A percentile compares a stretch with the other conserved stretches of the same genome.
phyloP scores from a whole-genome alignment of 768 basidiomycete species.

The Termitomyces bulborhizus region DNA sequence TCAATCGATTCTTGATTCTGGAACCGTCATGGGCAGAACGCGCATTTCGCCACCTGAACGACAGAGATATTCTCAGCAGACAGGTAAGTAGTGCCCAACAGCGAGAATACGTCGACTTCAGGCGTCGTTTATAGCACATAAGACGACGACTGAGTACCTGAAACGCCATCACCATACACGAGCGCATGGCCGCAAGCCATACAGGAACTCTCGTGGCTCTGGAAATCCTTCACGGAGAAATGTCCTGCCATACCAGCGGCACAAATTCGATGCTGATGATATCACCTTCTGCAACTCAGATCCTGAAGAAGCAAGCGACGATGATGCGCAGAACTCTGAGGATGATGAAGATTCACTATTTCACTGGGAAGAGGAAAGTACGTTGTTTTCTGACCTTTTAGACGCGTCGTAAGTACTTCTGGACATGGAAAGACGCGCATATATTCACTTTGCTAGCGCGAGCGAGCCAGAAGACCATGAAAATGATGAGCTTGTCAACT shows the following conservation, averaged over 20 bases:
- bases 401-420: conserved; percentile 29
- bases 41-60: conserved; percentile 7
- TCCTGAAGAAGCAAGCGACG: conserved; percentile 4
- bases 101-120: background rate
- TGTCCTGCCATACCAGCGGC: background rate
- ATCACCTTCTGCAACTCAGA: conserved; percentile 11
- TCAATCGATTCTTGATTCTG: conserved; percentile 22
- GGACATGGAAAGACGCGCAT: conserved; percentile 7
- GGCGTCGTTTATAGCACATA: conserved; percentile 4
- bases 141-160: background rate
- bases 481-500: conserved; percentile 30
- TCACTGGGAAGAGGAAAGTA: conserved; percentile 47
- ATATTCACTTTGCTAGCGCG: conserved; percentile 15
- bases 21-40: conserved; percentile 10
- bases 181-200: background rate
- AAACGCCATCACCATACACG: background rate
- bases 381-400: conserved; percentile 43
- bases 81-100: background rate
- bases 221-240: background rate
- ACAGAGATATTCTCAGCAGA: background rate
- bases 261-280: conserved; percentile 12
- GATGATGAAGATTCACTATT: conserved; percentile 29
- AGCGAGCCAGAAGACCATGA: conserved; percentile 23
- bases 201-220: background rate
- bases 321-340: conserved; percentile 11